These are phyloP conservation scores for Cerrena zonata DNA, from an alignment of 1,284 basidiomycete species.

Conservation along the genomic window DNA sequence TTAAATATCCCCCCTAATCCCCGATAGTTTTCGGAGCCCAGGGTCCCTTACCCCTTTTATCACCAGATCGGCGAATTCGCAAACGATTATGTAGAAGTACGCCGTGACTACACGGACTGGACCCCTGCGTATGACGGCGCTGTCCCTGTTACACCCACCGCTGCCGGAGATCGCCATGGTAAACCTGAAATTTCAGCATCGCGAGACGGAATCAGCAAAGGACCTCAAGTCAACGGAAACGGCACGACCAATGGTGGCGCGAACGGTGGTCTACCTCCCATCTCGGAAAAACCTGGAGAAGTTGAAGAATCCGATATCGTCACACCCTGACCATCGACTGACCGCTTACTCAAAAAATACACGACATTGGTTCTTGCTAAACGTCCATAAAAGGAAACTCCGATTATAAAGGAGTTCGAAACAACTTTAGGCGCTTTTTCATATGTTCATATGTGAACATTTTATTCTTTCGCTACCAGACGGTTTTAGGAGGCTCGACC, in stretches of 20 bases:
- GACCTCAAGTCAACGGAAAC: background rate
- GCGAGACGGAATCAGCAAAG: background rate
- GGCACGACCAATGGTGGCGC: background rate
- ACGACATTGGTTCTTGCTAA: no score
- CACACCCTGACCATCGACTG: background rate
- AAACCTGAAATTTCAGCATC: conserved; percentile 1
- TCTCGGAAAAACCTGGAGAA: background rate
- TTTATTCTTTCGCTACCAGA: no score
- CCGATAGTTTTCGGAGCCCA: background rate
- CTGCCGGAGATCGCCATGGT: conserved; percentile 7
- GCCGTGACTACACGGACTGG: conserved; percentile 62
- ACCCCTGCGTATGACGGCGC: conserved; percentile 27
- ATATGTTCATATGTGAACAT: no score
- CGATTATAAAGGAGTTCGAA: no score
- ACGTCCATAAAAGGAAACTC: no score
- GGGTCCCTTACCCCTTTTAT: background rate
- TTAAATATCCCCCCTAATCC: background rate
- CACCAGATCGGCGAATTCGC: conserved; percentile 73
- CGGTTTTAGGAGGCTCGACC: no score
- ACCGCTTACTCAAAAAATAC: no score
- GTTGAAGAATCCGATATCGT: background rate
- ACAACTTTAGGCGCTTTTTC: no score
- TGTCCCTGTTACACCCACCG: background rate
- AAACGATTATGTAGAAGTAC: conserved; percentile 73
- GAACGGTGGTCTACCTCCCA: background rate